Evolutionary conservation across 495 filamentous ascomycete genomes (phyloP), one percentile per base, ranked within the genome.

Genomic region (Tricharina praecox): DNA sequence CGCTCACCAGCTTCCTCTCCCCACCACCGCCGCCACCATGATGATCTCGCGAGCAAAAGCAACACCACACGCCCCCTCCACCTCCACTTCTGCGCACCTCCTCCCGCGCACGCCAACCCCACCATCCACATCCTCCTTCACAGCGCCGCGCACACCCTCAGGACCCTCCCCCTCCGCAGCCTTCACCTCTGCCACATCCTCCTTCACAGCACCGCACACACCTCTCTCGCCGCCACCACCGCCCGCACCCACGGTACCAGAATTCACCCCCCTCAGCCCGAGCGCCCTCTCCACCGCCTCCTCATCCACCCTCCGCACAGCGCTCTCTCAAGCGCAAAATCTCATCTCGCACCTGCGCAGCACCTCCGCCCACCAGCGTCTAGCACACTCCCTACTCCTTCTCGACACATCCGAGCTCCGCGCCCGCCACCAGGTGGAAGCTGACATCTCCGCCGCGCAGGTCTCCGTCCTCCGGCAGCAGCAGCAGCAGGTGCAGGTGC

Each of bases 401-500:
- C 82, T 96, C 43, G 83, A 92, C 56, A 88, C 81, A 34, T 74
- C 79, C 23, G 87, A 93, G 62, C 80, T 85, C 20, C 71, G 82
- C 3, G 87, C 92, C 62, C 76, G 86, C 30, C 84, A 87, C 49
- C 82, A 77, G 28, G 90, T 96, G 9, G 90, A 97, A 64, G 83
- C 92, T 48, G 82, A 92, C 40, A 85, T 96, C 67, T 81, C 80
- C n/a, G 77, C 81, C 47, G 73, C 82, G 25, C 92, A 97, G 62
- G 81, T 94, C 4, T 80, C 94, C 50, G 83, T 88, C 8, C 66
- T 97, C 18, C 82, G 85, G 52, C 72, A 68, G 44, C 73, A 69
- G 15, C 69, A 75, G 51, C 61, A n/a, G n/a, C n/a, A n/a, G n/a
- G n/a, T n/a, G n/a, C n/a, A n/a, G n/a, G n/a, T n/a, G n/a, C n/a